A percentile compares a stretch with the other conserved stretches of the same genome.
These are phyloP conservation scores for Penicillium lividum DNA, from an alignment of 495 filamentous ascomycete genomes.

Conservation along the genomic window DNA sequence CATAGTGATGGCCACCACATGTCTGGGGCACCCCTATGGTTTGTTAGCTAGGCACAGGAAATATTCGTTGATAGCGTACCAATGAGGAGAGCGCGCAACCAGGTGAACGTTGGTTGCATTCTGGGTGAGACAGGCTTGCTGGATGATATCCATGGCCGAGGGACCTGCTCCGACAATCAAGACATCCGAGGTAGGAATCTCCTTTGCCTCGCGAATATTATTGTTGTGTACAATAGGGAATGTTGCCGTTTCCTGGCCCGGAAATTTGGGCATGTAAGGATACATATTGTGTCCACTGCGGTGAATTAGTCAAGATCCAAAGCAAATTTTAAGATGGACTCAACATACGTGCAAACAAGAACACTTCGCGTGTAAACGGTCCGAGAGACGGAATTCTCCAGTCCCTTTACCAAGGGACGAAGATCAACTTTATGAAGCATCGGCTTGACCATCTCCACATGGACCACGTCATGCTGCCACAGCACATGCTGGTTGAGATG, in stretches of 20 bases:
- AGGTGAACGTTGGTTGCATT: slow-evolving; percentile 7
- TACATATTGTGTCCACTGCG: slow-evolving; percentile 8
- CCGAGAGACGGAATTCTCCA: not conserved
- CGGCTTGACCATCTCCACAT: slow-evolving; percentile 13
- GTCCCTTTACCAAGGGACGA: slow-evolving; percentile 4
- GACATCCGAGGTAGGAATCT: slow-evolving; percentile 9
- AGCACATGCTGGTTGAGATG: slow-evolving; percentile 7
- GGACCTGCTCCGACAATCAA: slow-evolving; percentile 10
- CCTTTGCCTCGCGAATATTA: slow-evolving; percentile 8
- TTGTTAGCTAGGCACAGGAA: not conserved
- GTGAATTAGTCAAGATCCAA: not conserved
- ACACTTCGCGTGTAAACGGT: slow-evolving; percentile 13
- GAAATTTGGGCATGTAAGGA: slow-evolving; percentile 13
- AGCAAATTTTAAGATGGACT: not conserved
- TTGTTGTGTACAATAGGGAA: slow-evolving; percentile 14
- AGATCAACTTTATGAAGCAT: slow-evolving; percentile 11
- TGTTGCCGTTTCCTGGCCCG: slow-evolving; percentile 11
- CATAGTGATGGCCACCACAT: slow-evolving; percentile 14
- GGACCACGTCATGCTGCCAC: slow-evolving; percentile 7
- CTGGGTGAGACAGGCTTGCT: slow-evolving; percentile 7
- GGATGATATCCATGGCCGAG: slow-evolving; percentile 11
- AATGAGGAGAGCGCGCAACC: slow-evolving; percentile 11
- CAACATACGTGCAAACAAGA: slow-evolving; percentile 11
- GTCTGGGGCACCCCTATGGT: slow-evolving; percentile 7
- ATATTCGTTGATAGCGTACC: not conserved